Evolutionary conservation across 305 asterid genomes (phyloP).

Genomic region (Euphrasia arctica): DNA sequence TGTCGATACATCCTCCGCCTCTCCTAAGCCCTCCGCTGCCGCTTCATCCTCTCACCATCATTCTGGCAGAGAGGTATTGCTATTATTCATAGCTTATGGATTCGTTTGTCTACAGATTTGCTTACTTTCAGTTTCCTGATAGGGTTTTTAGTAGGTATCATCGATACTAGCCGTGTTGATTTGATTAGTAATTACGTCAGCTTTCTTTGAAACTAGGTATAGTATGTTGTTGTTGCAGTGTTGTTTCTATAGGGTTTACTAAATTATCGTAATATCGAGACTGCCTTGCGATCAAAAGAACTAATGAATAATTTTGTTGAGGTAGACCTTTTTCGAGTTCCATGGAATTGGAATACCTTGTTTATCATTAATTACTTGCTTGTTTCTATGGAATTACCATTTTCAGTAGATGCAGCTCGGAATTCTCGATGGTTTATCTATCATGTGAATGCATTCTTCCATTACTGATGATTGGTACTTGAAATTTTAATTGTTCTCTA

Average conservation of each 20-base stretch:
- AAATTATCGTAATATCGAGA: slow-evolving; percentile 4
- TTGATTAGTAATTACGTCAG: not conserved
- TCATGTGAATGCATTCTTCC: slow-evolving; percentile 13
- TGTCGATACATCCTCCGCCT: slow-evolving; percentile 39
- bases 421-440: not conserved
- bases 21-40: slow-evolving; percentile 50
- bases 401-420: not conserved
- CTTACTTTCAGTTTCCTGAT: slow-evolving; percentile 17
- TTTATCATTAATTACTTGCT: not conserved
- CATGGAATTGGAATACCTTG: slow-evolving; percentile 13
- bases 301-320: not conserved
- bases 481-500: not conserved
- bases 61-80: slow-evolving; percentile 65
- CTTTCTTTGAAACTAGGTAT: no score
- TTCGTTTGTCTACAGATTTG: not conserved
- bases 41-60: slow-evolving; percentile 60
- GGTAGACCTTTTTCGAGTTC: slow-evolving; percentile 14
- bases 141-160: slow-evolving; percentile 29
- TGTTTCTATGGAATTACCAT: slow-evolving; percentile 11
- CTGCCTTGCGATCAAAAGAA: slow-evolving; percentile 1
- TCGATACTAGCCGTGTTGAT: not conserved
- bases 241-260: slow-evolving; percentile 6
- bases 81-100: not conserved
- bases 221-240: not conserved
- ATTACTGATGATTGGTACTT: not conserved